These are phyloP conservation scores for Kwoniella sp. DNA, from an alignment of 768 basidiomycete species.

Conservation along the genomic window DNA sequence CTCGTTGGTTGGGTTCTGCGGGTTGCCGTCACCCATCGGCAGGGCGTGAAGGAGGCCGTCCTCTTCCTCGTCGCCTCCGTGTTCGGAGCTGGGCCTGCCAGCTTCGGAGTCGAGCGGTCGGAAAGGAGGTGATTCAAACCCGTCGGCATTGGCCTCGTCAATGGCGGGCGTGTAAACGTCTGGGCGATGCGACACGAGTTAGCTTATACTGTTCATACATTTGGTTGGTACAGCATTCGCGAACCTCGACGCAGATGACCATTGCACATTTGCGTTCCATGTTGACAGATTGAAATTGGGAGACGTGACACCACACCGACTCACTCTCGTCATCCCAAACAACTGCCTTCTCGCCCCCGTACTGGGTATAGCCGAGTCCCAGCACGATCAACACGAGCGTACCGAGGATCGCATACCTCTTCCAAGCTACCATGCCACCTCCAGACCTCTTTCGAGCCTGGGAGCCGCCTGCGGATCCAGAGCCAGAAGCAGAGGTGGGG, in stretches of 20 bases:
- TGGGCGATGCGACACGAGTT: conserved; percentile 1
- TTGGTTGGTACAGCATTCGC: no score
- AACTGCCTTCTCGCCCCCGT: conserved; percentile 14
- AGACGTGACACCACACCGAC: conserved; percentile 10
- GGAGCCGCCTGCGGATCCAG: neutral
- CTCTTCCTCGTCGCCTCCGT: conserved; percentile 38
- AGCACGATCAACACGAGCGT: conserved; percentile 35
- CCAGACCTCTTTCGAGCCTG: conserved; percentile 38
- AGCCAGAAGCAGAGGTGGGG: conserved; percentile 34
- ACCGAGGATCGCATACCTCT: conserved; percentile 48
- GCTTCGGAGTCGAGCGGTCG: conserved; percentile 40
- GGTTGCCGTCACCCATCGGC: conserved; percentile 28
- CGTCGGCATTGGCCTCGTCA: conserved; percentile 23
- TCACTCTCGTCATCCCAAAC: conserved; percentile 44
- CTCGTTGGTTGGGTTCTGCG: conserved; percentile 12
- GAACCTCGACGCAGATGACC: neutral
- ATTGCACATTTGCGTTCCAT: no score
- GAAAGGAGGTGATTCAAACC: conserved; percentile 54
- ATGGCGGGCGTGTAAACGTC: conserved; percentile 45
- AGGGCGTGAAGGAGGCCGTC: conserved; percentile 35
- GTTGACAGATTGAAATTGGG: neutral
- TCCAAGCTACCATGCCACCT: conserved; percentile 46
- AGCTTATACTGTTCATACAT: neutral
- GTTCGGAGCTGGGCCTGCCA: conserved; percentile 20
- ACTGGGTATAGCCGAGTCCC: conserved; percentile 30